Conservation (phyloP, 768 basidiomycete species). For the Lentinula raphanica region DNA sequence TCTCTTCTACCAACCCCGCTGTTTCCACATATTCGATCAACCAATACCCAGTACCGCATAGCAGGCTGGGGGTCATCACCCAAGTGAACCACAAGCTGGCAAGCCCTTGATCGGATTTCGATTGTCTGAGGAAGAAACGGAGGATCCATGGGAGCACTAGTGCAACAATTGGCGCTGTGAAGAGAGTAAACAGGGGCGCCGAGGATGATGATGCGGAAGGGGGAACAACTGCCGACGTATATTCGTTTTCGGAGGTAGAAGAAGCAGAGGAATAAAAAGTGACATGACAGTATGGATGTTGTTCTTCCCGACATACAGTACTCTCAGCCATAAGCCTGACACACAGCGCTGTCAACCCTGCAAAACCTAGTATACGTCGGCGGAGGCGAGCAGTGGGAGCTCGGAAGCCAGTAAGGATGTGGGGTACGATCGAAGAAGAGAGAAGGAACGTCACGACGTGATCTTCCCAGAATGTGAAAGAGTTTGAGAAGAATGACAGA, state of each 20-base stretch:
- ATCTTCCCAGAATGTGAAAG: slow-evolving; percentile 98
- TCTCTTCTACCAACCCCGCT: slow-evolving; percentile 34
- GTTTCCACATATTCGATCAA: slow-evolving; percentile 76
- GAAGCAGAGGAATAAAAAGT: slow-evolving; percentile 83
- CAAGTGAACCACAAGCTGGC: slow-evolving; percentile 59
- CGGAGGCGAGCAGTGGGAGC: slow-evolving; percentile 70
- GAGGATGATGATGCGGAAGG: slow-evolving; percentile 36
- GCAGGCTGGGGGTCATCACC: slow-evolving; percentile 52
- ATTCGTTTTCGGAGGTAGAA: slow-evolving; percentile 54
- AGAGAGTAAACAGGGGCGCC: slow-evolving; percentile 16
- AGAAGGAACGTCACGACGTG: slow-evolving; percentile 71
- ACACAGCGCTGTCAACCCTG: slow-evolving; percentile 57
- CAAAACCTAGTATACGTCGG: slow-evolving; percentile 69
- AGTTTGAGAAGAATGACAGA: slow-evolving; percentile 83
- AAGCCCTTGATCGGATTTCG: slow-evolving; percentile 70
- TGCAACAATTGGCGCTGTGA: slow-evolving; percentile 17
- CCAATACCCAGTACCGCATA: slow-evolving; percentile 68
- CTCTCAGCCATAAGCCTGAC: slow-evolving; percentile 74
- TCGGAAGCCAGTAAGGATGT: slow-evolving; percentile 54
- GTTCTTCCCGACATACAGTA: slow-evolving; percentile 93
- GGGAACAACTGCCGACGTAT: slow-evolving; percentile 49
- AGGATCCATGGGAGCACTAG: slow-evolving; percentile 46
- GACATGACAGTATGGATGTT: slow-evolving; percentile 82
- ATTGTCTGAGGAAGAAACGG: slow-evolving; percentile 52
- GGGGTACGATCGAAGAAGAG: slow-evolving; percentile 56